Percentiles rank a stretch among this genome's conserved stretches.
Evolutionary conservation across 2,329 filamentous ascomycete genomes (phyloP).

Genomic region (Trichophyton mentagrophytes): DNA sequence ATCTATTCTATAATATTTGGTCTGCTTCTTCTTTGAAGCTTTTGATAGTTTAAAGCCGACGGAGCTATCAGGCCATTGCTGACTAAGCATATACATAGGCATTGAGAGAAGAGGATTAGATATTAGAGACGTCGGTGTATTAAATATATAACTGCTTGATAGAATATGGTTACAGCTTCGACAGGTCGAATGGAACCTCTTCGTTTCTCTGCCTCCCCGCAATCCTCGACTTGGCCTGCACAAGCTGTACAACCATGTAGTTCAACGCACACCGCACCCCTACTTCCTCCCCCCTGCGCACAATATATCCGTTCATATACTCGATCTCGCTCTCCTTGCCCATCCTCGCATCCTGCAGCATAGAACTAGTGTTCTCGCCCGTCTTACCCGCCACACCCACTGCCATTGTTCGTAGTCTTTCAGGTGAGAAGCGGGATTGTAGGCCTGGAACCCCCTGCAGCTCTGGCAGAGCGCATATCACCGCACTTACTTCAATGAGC

Average conservation of each 20-base stretch:
- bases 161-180: neutral
- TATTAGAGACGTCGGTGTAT: no score
- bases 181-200: constrained; percentile 23
- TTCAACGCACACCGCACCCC: constrained; percentile 63
- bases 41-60: neutral
- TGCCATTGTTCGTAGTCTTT: constrained; percentile 50
- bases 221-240: constrained; percentile 55
- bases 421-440: constrained; percentile 45
- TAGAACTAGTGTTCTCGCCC: constrained; percentile 48
- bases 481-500: constrained; percentile 58
- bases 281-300: constrained; percentile 56
- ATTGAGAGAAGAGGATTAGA: neutral
- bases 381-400: constrained; percentile 43
- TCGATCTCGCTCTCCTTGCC: constrained; percentile 62
- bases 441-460: constrained; percentile 49
- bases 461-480: constrained; percentile 66
- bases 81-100: neutral
- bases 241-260: constrained; percentile 56
- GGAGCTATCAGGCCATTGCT: neutral
- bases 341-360: constrained; percentile 52
- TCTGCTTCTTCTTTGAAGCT: constrained; percentile 11
- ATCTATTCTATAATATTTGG: neutral
- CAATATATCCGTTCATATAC: constrained; percentile 80
- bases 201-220: constrained; percentile 21
- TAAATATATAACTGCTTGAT: no score